A percentile compares a stretch with the other conserved stretches of the same genome.
phyloP scores from a whole-genome alignment of 108 stramenopile species.

The Fragilariopsis cylindrus region DNA sequence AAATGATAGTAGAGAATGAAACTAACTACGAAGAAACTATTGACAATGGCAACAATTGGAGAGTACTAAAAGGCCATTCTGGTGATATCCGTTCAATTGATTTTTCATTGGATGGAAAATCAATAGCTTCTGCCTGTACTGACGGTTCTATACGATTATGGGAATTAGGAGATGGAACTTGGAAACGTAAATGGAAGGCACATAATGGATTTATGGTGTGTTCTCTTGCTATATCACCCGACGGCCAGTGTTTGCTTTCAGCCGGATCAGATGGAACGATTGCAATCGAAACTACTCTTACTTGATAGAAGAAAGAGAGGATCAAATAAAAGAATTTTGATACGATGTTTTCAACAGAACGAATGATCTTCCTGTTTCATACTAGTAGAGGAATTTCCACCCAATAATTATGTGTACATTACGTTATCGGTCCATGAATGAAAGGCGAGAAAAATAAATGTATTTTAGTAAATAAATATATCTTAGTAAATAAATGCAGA shows the following conservation, averaged over 20 bases:
- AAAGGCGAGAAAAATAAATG: too few species aligned
- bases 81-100: constrained; percentile 14
- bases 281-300: constrained; percentile 6
- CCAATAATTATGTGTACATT: too few species aligned
- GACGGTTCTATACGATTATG: constrained; percentile 22
- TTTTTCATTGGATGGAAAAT: constrained; percentile 10
- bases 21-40: neutral
- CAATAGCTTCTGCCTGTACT: constrained; percentile 16
- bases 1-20: neutral
- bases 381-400: too few species aligned
- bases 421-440: too few species aligned
- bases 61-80: constrained; percentile 6
- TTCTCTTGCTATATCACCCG: constrained; percentile 4
- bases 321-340: too few species aligned
- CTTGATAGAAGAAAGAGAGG: too few species aligned
- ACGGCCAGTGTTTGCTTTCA: constrained; percentile 8
- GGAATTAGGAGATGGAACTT: constrained; percentile 2
- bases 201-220: constrained; percentile 20
- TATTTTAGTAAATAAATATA: too few species aligned
- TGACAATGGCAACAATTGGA: neutral
- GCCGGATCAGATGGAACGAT: constrained; percentile 23
- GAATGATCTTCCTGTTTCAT: too few species aligned
- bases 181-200: constrained; percentile 16
- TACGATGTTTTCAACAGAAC: too few species aligned
- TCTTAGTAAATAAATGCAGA: too few species aligned